Percentiles rank a stretch among this genome's conserved stretches.
Evolutionary conservation across 306 rosid genomes (phyloP).

Genomic region (Lathyrus tuberosus): DNA sequence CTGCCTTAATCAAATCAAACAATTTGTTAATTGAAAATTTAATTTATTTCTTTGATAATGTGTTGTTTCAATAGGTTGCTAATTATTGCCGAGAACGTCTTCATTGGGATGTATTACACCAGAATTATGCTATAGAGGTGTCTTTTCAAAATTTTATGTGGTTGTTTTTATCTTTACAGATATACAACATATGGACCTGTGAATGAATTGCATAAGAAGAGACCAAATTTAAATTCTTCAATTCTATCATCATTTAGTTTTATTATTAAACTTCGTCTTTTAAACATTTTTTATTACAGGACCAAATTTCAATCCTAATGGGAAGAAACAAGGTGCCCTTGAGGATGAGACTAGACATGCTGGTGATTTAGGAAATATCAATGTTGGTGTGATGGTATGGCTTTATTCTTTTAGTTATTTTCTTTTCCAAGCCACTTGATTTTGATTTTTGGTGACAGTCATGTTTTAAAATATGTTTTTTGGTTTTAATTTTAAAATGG

Average conservation of each 20-base stretch:
- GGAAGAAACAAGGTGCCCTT: slow-evolving; percentile 87
- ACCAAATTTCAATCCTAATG: slow-evolving; percentile 80
- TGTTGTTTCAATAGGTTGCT: slow-evolving; percentile 61
- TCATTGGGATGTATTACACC: no score
- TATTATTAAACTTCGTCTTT: slow-evolving; percentile 11
- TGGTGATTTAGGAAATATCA: slow-evolving; percentile 93
- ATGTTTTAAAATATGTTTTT: slow-evolving; percentile 21
- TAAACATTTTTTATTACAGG: slow-evolving; percentile 47
- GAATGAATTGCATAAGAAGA: no score
- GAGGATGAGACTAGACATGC: slow-evolving; percentile 83
- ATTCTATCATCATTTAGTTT: not conserved
- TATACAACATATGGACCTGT: no score
- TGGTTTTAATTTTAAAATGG: slow-evolving; percentile 31
- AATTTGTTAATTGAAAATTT: slow-evolving; percentile 23
- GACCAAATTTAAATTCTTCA: no score
- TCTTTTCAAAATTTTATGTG: no score
- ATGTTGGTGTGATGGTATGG: slow-evolving; percentile 81
- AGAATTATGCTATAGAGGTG: no score
- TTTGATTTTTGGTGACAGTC: not conserved
- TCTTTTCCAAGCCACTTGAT: slow-evolving; percentile 15
- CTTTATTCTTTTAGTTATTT: slow-evolving; percentile 12
- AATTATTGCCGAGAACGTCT: slow-evolving; percentile 52
- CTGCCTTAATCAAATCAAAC: slow-evolving; percentile 21
- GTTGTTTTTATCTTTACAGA: no score
- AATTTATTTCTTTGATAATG: slow-evolving; percentile 23